phyloP scores from a whole-genome alignment of 164 flowering plant genomes.

The Vitis labrusca region DNA sequence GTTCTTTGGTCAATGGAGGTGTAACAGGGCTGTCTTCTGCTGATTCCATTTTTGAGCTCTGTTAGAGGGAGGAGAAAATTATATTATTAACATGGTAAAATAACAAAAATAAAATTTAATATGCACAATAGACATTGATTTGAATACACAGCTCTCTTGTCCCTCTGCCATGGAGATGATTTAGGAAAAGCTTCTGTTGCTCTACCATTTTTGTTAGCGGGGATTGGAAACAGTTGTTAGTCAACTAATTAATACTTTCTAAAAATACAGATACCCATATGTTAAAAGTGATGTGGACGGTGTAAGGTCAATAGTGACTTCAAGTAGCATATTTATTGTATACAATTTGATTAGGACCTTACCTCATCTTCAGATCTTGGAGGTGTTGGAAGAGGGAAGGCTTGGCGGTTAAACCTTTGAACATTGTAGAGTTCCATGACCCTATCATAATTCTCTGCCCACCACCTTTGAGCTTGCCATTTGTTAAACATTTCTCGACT shows the following conservation, averaged over 20 bases:
- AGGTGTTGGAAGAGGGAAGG: constrained; percentile 70
- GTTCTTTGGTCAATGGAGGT: constrained; percentile 77
- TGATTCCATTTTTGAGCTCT: constrained; percentile 77
- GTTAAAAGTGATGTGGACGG: no score
- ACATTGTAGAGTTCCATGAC: constrained; percentile 98
- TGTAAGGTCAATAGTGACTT: no score
- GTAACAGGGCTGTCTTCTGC: constrained; percentile 75
- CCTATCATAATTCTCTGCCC: constrained; percentile 94
- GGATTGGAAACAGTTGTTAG: no score
- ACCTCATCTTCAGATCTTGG: constrained; percentile 91
- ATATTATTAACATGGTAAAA: not conserved
- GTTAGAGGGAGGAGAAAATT: constrained; percentile 7
- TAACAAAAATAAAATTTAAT: no score
- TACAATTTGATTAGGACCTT: constrained; percentile 1
- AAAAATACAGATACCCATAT: no score
- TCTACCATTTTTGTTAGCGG: no score
- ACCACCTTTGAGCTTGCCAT: constrained; percentile 99
- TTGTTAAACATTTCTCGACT: constrained; percentile 97
- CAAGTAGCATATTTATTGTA: no score
- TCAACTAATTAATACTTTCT: no score
- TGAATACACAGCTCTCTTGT: no score
- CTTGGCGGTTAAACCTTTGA: constrained; percentile 70
- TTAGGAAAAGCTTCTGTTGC: no score
- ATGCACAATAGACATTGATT: no score
- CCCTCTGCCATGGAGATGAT: no score